Conservation (phyloP, 2,329 filamentous ascomycete species). For the Cladosporium velox region DNA sequence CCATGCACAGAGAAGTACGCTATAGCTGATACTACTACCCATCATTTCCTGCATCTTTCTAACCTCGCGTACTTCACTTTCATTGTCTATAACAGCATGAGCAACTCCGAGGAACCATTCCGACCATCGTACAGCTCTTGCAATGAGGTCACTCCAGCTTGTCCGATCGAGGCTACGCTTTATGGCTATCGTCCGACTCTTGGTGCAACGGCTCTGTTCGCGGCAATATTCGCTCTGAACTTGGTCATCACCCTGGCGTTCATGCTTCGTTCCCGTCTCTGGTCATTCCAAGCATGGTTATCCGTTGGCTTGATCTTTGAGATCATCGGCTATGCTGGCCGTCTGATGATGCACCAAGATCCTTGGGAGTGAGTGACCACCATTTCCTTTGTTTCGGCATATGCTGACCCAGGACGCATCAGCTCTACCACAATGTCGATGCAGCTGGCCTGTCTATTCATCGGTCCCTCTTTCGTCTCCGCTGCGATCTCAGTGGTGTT, state of each 20-base stretch:
- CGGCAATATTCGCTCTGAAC: background rate
- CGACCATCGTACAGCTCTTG: constrained; percentile 7
- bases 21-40: background rate
- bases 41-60: background rate
- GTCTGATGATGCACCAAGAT: background rate
- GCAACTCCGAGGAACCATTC: background rate
- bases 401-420: no score
- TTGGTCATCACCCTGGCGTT: background rate
- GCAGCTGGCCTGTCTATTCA: no score
- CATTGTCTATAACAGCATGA: background rate
- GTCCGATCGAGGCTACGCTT: constrained; percentile 8
- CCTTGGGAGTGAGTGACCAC: constrained; percentile 3
- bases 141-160: background rate
- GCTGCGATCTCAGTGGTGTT: no score
- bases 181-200: constrained; percentile 8
- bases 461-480: no score
- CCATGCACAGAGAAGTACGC: background rate
- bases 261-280: background rate
- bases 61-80: background rate
- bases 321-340: constrained; percentile 7
- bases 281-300: constrained; percentile 9
- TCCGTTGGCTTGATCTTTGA: constrained; percentile 4
- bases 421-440: no score
- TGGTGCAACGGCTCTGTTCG: constrained; percentile 4
- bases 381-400: no score